Base-by-base conservation (phyloP, 1,284 basidiomycete genomes). In the Leccinum pachyderme region DNA sequence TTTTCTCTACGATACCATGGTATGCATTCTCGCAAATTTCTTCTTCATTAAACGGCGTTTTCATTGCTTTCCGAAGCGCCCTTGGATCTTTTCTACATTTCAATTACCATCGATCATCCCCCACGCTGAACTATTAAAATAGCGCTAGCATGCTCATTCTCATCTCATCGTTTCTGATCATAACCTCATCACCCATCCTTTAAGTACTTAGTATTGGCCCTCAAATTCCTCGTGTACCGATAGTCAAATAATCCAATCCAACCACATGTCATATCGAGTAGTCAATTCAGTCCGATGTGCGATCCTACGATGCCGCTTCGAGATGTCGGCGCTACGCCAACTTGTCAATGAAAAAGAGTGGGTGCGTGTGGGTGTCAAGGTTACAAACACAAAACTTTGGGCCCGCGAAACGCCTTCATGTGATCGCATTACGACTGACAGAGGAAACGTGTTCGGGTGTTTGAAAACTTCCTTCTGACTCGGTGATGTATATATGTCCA, bases 101-200 rank as follows among this genome's bases (percentile, higher is more conserved):
- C 27, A 29, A 55, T 27, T 28, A 11, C 24, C n/a, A 15, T 33
- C 28, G 24, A 24, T 5, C 15, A 31, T 9, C 24, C 41, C 37
- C 41, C 47, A 43, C n/a, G 3, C 41, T 6, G 48, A 58, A 54
- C 52, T 59, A 44, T 29, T 46, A 58, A 24, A 58, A 54, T 53
- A 53, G 56, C 52, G 22, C 56, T 57, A 52, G 62, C 53, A 56
- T 49, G 50, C 46, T 54, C 31, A 50, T 28, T 37, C 37, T 39
- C 9, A 39, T 18, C 37, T 50, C 24, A 15, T 6, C 32, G 15
- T 33, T 13, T 12, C 32, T 39, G 37, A 43, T 24, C 22, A 43
- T 13, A 43, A 12, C 22, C 18, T 18, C 37, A 39, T 43, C 22
- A 9, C 43, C 8, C 15, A 45, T 45, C 18, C 31, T 11, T 32